A percentile compares a stretch with the other conserved stretches of the same genome.
Conservation (phyloP, 2,329 filamentous ascomycete genomes). For the Onygena corvina region DNA sequence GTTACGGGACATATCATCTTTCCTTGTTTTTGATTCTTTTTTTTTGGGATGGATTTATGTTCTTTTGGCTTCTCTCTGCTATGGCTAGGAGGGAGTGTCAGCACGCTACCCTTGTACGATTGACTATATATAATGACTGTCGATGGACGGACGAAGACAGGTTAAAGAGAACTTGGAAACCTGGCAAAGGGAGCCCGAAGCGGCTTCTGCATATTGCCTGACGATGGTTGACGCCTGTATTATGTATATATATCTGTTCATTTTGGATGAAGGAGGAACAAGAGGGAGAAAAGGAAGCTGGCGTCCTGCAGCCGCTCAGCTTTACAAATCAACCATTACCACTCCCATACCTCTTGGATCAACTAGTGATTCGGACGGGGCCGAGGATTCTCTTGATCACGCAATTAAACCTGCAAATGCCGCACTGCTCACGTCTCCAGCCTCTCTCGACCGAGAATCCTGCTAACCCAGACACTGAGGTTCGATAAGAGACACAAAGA, state of each 20-base stretch:
- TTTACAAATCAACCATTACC: not conserved
- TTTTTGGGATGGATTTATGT: not conserved
- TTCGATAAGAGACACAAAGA: not conserved
- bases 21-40: not conserved
- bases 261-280: not conserved
- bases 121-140: not conserved
- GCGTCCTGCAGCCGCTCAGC: not conserved
- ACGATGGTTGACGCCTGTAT: not conserved
- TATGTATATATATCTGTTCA: not conserved
- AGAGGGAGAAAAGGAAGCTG: too few relatives aligned
- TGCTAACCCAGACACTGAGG: not conserved
- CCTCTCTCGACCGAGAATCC: slow-evolving; percentile 4
- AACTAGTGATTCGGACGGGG: not conserved
- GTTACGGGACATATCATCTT: not conserved
- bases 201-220: not conserved
- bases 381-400: not conserved
- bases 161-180: too few relatives aligned
- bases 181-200: too few relatives aligned
- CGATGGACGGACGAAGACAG: not conserved
- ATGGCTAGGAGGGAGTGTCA: too few relatives aligned
- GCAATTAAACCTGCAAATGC: slow-evolving; percentile 4
- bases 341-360: not conserved
- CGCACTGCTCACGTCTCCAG: not conserved
- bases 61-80: not conserved
- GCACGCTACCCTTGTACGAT: too few relatives aligned